Conservation (phyloP, 805 yeast species). For the Candida boleticola region DNA sequence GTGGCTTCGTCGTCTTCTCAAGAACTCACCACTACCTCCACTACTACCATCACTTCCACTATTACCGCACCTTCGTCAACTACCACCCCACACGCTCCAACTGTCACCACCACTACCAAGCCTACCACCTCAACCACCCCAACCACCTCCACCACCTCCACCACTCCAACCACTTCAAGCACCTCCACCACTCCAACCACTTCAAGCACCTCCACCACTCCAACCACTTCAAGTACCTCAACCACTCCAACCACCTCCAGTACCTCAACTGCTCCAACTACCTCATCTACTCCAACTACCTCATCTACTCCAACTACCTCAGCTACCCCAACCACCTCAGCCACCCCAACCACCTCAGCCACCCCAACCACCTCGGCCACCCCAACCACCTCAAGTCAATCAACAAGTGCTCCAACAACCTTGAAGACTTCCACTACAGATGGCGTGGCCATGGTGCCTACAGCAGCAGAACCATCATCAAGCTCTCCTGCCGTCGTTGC, state of each 20-base stretch:
- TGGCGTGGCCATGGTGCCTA: no score
- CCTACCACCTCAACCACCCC: no score
- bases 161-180: constrained; percentile 5
- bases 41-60: constrained; percentile 6
- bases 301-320: no score
- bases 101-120: constrained; percentile 6
- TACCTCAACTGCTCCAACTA: constrained; percentile 2
- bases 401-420: constrained; percentile 4
- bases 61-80: constrained; percentile 5
- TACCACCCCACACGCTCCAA: constrained; percentile 6
- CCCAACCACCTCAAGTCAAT: constrained; percentile 3
- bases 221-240: constrained; percentile 1
- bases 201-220: no score
- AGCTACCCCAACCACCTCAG: constrained; percentile 1
- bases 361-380: no score
- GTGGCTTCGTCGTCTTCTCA: constrained; percentile 5
- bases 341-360: no score
- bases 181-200: constrained; percentile 4
- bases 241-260: constrained; percentile 4
- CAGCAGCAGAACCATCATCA: no score
- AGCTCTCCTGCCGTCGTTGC: no score
- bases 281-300: no score
- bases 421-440: constrained; percentile 3
- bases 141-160: constrained; percentile 3
- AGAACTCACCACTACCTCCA: constrained; percentile 1